Base-by-base conservation (phyloP, 331 rosid genomes). In the Erythrophleum ivorense region DNA sequence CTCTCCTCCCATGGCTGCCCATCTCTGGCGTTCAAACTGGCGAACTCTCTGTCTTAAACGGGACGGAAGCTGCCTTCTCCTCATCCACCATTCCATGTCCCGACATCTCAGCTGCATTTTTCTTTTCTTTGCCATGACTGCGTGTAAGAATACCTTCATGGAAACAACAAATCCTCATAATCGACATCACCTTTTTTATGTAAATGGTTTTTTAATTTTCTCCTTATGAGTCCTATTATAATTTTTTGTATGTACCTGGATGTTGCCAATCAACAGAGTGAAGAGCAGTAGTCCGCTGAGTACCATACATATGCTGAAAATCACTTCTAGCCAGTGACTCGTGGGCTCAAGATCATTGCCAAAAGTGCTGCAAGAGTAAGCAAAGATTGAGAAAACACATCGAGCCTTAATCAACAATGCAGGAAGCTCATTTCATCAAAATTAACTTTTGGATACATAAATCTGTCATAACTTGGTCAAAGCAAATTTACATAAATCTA, bases 71-170 rank as follows among this genome's bases (percentile, higher is more conserved):
- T 96, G 99, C 83, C 99, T 90, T 78, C 99, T 82, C 70, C 84
- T 87, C 99, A 96, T 96, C 99, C 99, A 96, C 99, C 99, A 96
- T 75, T 96, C 99, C 97, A 96, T 92, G 87, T 96, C 99, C 12
- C 98, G 89, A 48, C 95, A 90, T 78, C 98, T 88, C 73, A 96
- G 88, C 89, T 93, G 98, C 98, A 96, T 90, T 82, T 92, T 94
- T 76, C 97, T 92, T 89, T 89, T 92, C 90, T 91, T 94, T 36
- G 98, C 98, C 99, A 96, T 96, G 31, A 96, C 99, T 0, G 97
- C 86, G 34, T 96, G 99, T 87, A 96, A 81, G 85, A 94, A 94
- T 21, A 96, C 97, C 99, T 96, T 72, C 54, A 73, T 14, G 11
- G 18, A 55, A 63, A 73, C 68, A 77, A 45, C n/a, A 45, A 43